phyloP scores from a whole-genome alignment of 495 filamentous ascomycete genomes.

The Penicillium verhagenii region DNA sequence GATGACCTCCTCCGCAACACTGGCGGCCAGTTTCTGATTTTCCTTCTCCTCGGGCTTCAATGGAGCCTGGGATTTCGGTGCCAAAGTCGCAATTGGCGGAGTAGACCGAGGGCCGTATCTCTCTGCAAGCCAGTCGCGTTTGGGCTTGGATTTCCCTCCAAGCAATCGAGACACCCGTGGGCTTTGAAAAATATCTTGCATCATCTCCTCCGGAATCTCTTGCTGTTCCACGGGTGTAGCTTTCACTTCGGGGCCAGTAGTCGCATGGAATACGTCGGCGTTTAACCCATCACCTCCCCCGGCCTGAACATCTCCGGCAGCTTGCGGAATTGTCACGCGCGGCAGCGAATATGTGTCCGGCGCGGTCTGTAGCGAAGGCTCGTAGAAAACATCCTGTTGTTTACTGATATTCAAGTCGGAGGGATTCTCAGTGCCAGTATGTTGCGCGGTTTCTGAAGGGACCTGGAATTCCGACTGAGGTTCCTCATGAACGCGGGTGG shows the following conservation, averaged over 20 bases:
- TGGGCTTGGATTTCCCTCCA: slow-evolving; percentile 25
- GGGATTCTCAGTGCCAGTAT: slow-evolving; percentile 19
- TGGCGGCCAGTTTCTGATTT: slow-evolving; percentile 20
- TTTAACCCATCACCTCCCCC: slow-evolving; percentile 48
- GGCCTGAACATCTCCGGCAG: slow-evolving; percentile 44
- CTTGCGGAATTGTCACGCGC: slow-evolving; percentile 57
- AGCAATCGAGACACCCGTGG: slow-evolving; percentile 58
- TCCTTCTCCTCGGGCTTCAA: slow-evolving; percentile 18
- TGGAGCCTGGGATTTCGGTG: background rate
- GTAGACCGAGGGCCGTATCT: background rate
- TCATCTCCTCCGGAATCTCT: slow-evolving; percentile 54
- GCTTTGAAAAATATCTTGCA: slow-evolving; percentile 61
- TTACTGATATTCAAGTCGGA: slow-evolving; percentile 39
- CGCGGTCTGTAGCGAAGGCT: slow-evolving; percentile 43
- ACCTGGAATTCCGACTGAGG: slow-evolving; percentile 55
- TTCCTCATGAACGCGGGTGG: slow-evolving; percentile 47
- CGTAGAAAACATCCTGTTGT: slow-evolving; percentile 60
- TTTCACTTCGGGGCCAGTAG: slow-evolving; percentile 21
- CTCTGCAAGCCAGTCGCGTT: slow-evolving; percentile 16
- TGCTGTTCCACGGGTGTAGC: slow-evolving; percentile 28
- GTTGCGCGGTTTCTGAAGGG: slow-evolving; percentile 41
- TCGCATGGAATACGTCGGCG: slow-evolving; percentile 55
- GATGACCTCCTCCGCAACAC: slow-evolving; percentile 26
- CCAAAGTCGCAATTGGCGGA: background rate
- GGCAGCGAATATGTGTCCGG: slow-evolving; percentile 56